Evolutionary conservation across 2,329 filamentous ascomycete species (phyloP).

Genomic region (Botrytis pseudocinerea): DNA sequence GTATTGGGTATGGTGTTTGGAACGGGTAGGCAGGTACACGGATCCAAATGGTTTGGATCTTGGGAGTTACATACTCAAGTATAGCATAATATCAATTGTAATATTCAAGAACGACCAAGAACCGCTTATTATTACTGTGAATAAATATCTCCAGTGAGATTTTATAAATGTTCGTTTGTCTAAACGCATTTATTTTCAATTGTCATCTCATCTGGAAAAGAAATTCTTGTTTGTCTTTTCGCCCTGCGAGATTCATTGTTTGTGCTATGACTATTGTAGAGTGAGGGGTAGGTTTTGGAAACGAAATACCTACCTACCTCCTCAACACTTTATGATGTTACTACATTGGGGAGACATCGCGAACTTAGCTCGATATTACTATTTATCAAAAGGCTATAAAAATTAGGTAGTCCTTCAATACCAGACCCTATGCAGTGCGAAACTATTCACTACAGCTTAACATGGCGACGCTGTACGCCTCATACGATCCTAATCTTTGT

Average conservation of each 20-base stretch:
- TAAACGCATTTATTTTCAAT: neutral
- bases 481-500: neutral
- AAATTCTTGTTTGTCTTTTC: neutral
- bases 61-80: neutral
- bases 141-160: neutral
- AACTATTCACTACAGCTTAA: neutral
- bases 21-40: neutral
- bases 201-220: neutral
- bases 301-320: neutral
- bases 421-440: neutral
- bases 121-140: neutral
- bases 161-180: neutral
- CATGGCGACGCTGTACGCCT: neutral
- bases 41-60: neutral
- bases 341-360: neutral
- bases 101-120: neutral
- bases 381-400: neutral
- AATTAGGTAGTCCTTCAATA: neutral
- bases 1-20: neutral
- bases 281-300: too few relatives aligned
- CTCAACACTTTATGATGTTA: neutral
- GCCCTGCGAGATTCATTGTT: neutral
- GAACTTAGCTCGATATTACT: neutral
- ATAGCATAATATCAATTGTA: conserved; percentile 9
- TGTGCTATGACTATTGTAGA: neutral